Conservation (phyloP, 805 yeast species). For the Sugiyamaella lignohabitans region DNA sequence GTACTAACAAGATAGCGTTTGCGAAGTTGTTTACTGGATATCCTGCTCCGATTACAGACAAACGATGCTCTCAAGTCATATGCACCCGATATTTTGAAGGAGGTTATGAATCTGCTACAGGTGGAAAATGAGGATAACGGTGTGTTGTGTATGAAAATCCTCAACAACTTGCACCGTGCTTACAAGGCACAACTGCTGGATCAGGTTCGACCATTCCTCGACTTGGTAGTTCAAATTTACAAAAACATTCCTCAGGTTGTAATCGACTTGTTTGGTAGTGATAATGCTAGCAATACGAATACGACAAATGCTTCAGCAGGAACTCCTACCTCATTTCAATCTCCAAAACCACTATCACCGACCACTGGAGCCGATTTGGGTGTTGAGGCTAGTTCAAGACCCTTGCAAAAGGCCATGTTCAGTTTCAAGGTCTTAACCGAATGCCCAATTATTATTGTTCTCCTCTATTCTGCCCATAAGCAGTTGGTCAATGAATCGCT, state of each 20-base stretch:
- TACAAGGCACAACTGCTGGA: slow-evolving; percentile 63
- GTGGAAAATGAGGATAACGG: slow-evolving; percentile 95
- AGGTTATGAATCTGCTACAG: slow-evolving; percentile 52
- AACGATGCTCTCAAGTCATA: slow-evolving; percentile 75
- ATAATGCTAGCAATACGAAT: slow-evolving; percentile 1
- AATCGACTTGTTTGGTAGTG: slow-evolving; percentile 52
- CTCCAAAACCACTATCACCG: slow-evolving; percentile 41
- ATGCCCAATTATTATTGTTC: slow-evolving; percentile 95
- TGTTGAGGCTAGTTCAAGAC: slow-evolving; percentile 41
- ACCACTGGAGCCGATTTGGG: slow-evolving; percentile 30
- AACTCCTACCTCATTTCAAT: slow-evolving; percentile 28
- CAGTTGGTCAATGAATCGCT: slow-evolving; percentile 63
- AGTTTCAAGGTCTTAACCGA: slow-evolving; percentile 92
- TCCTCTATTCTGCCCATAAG: slow-evolving; percentile 82
- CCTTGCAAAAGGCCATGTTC: slow-evolving; percentile 58
- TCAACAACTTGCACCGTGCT: slow-evolving; percentile 78
- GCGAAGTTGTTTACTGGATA: slow-evolving; percentile 69
- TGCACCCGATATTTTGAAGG: slow-evolving; percentile 52
- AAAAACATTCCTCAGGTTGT: slow-evolving; percentile 74
- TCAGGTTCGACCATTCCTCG: slow-evolving; percentile 73
- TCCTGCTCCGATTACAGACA: slow-evolving; percentile 72
- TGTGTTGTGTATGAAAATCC: slow-evolving; percentile 77
- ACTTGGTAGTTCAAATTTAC: slow-evolving; percentile 67
- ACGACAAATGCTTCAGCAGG: slow-evolving; percentile 16
- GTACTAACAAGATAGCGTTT: slow-evolving; percentile 45